Evolutionary conservation across 371 early-diverging fungal species (phyloP).

Genomic region (Lichtheimia ornata): DNA sequence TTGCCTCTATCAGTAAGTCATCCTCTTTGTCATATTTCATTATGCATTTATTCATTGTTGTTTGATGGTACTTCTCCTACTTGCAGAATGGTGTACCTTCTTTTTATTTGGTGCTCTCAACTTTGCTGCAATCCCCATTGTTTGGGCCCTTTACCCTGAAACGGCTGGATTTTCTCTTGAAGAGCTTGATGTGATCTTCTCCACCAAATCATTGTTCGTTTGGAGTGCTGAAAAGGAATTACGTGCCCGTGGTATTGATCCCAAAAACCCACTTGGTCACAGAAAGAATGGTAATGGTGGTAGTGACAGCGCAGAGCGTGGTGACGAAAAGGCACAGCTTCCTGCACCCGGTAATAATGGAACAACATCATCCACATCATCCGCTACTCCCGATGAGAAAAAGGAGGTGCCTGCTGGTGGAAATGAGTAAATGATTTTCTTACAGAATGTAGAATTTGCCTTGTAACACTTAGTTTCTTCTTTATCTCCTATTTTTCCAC

Average conservation of each 20-base stretch:
- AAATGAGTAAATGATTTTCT: no score
- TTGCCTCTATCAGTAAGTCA: slow-evolving; percentile 28
- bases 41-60: no score
- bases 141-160: slow-evolving; percentile 35
- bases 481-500: no score
- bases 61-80: no score
- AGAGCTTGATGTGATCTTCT: slow-evolving; percentile 40
- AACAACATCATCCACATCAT: no score
- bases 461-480: no score
- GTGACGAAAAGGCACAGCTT: no score
- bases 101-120: slow-evolving; percentile 41
- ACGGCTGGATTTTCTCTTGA: slow-evolving; percentile 40
- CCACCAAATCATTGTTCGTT: slow-evolving; percentile 35
- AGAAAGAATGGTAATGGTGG: background rate
- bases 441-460: no score
- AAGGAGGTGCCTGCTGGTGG: no score
- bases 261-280: slow-evolving; percentile 12
- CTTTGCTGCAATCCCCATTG: slow-evolving; percentile 38
- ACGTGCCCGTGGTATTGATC: slow-evolving; percentile 17
- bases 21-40: no score
- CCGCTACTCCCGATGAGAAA: no score
- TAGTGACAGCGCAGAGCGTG: background rate
- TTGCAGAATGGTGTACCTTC: slow-evolving; percentile 30
- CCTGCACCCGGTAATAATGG: no score
- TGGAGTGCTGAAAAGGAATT: slow-evolving; percentile 42